Base-by-base conservation (phyloP, 441 rosid species). In the Populus tomentosa region DNA sequence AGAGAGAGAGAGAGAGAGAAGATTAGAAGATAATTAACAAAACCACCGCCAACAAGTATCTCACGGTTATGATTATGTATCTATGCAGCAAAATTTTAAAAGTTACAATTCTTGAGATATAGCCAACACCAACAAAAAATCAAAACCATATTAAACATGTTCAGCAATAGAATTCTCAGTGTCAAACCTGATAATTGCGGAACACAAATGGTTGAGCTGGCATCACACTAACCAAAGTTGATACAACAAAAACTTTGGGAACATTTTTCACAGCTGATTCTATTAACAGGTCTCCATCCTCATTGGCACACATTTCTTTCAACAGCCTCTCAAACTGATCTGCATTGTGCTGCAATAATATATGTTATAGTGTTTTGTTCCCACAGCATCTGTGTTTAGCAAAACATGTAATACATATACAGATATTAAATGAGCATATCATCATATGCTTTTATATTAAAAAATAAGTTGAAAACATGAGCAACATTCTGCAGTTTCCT, bases 291-390 rank as follows among this genome's bases (percentile, higher is more conserved):
- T 96, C 94, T 38, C 99, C 98, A 82, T 96, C 96, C 84, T 91
- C 98, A 84, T 94, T 96, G 70, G 94, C 90, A 86, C 99, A 96
- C 98, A 96, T 90, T 88, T 96, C 99, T 83, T 94, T 96, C 79
- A 96, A 83, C 84, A 96, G 84, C 80, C 92, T 92, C 89, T 96
- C 98, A 46, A 96, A 96, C 84, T 96, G 94, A 78, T 94, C 94
- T 87, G 98, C 98, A 85, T 97, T 94, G 86, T 96, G 99, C 99
- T 96, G 98, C 87, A 93, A 88, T 83, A 85, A 75, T 78, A 82
- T 76, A 83, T 75, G 76, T 74, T 80, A 84, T 77, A 80, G 32
- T 74, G 61, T 70, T 79, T 76, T 63, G 74, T 76, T 84, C 72
- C 42, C 36, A 8, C 23, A 14, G 26, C 42, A 33, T 33, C 11